A percentile compares a stretch with the other conserved stretches of the same genome.
phyloP scores from a whole-genome alignment of 78 protist genomes.

The Cavenderia fasciculata region DNA sequence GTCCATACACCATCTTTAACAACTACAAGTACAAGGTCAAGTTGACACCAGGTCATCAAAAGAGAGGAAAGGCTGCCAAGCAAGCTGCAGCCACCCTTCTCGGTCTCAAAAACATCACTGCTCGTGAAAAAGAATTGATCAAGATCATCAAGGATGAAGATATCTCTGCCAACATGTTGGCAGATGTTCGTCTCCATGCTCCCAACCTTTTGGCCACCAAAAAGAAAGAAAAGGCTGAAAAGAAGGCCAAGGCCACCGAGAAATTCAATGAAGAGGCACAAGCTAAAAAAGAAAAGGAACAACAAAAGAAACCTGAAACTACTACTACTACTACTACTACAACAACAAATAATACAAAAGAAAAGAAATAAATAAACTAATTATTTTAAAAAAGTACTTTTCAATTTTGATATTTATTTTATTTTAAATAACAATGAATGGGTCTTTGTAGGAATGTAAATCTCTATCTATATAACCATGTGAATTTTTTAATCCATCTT shows the following conservation, averaged over 20 bases:
- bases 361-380: too few relatives aligned
- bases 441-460: too few relatives aligned
- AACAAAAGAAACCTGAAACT: too few relatives aligned
- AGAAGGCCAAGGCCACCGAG: slow-evolving; percentile 39
- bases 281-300: slow-evolving; percentile 23
- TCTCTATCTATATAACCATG: too few relatives aligned
- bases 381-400: too few relatives aligned
- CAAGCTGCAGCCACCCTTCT: slow-evolving; percentile 34
- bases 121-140: slow-evolving; percentile 60
- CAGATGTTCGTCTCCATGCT: slow-evolving; percentile 56
- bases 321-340: too few relatives aligned
- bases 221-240: slow-evolving; percentile 47
- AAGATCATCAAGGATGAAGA: slow-evolving; percentile 66
- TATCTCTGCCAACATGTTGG: slow-evolving; percentile 63
- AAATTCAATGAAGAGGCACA: slow-evolving; percentile 40
- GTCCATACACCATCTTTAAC: slow-evolving; percentile 81
- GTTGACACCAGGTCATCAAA: slow-evolving; percentile 89
- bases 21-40: slow-evolving; percentile 88
- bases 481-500: too few relatives aligned
- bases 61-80: slow-evolving; percentile 89
- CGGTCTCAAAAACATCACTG: neutral
- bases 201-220: slow-evolving; percentile 41
- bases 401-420: too few relatives aligned
- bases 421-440: too few relatives aligned
- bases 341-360: too few relatives aligned